Base-by-base conservation (phyloP, 2,329 filamentous ascomycete species). In the Cordyceps farinosa region DNA sequence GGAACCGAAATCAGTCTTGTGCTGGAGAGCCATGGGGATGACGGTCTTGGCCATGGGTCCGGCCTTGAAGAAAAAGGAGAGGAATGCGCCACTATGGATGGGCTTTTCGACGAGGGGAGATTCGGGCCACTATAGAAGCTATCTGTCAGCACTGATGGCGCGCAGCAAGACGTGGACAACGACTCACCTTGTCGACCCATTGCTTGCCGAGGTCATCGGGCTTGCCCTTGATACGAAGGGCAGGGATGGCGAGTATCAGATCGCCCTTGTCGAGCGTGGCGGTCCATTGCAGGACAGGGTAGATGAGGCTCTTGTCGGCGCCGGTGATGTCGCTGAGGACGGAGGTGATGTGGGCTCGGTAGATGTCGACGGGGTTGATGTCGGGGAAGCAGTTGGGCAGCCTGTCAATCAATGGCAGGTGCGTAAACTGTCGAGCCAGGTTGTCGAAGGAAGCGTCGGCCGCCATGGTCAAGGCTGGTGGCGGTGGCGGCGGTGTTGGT, bases 11-110 rank as follows among this genome's bases (percentile, higher is more conserved):
- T 80, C 76, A 10, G 74, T 67, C 66, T 84, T 84, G 56, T 84
- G 82, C 67, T 84, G 80, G 63, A 89, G 85, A 65, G 95, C 87
- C 69, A 85, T 82, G 44, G 90, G 89, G 55, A 96, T 77, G 36
- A 93, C 80, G 44, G 90, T 76, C 65, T 85, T 78, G 59, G 84
- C 80, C 51, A 95, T 83, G 15, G 87, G 84, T 3, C 78, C 80
- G n/a, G 84, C 79, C 77, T 90, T 90, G 82, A 93, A 90, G 81
- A 88, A 93, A 79, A 96, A 94, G 69, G 87, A 85, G 47, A 96
- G 77, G 70, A 91, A 92, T 54, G 86, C 85, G 67, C 87, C 89
- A 65, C 80, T 83, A n/a, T 82, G 80, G 13, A 80, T 78, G 17
- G 91, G 91, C 73, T 88, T 88, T 69, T 89, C 83, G 66, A 95